phyloP scores from a whole-genome alignment of 345 rosid genomes.

The Sonneratia caseolaris region DNA sequence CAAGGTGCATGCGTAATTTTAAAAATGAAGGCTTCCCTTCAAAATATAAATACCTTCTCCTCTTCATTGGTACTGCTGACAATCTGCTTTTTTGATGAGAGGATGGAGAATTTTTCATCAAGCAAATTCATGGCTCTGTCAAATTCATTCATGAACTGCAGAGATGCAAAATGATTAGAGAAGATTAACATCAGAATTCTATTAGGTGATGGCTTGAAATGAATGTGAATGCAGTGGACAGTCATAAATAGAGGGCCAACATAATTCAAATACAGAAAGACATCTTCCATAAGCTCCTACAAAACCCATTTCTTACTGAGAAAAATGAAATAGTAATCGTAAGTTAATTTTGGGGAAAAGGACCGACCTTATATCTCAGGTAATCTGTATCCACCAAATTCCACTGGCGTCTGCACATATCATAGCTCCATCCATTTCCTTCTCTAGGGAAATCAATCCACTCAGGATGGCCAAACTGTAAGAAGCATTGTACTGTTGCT shows the following conservation, averaged over 20 bases:
- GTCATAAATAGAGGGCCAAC: not conserved
- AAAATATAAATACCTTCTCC: conserved; percentile 38
- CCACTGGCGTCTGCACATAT: conserved; percentile 71
- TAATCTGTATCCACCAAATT: conserved; percentile 43
- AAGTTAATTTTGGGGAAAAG: conserved; percentile 4
- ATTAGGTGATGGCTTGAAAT: not conserved
- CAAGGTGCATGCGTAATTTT: not conserved
- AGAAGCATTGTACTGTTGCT: conserved; percentile 11
- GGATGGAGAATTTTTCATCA: conserved; percentile 51
- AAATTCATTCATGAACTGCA: conserved; percentile 67
- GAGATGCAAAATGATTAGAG: conserved; percentile 11
- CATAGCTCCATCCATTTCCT: conserved; percentile 81
- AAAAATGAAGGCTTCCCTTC: not conserved
- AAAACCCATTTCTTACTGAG: not conserved
- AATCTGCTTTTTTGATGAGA: conserved; percentile 58
- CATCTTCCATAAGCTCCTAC: not conserved
- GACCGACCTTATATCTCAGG: conserved; percentile 61
- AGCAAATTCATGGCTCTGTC: conserved; percentile 63
- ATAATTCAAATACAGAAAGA: not conserved
- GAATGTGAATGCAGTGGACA: not conserved
- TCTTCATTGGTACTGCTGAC: conserved; percentile 63
- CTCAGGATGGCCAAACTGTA: conserved; percentile 78
- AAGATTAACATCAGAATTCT: not conserved
- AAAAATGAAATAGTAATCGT: conserved; percentile 5
- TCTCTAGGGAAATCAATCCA: conserved; percentile 88